A percentile compares a stretch with the other conserved stretches of the same genome.
Evolutionary conservation across 129 eudicot genomes (phyloP).

Genomic region (Mikania micrantha): DNA sequence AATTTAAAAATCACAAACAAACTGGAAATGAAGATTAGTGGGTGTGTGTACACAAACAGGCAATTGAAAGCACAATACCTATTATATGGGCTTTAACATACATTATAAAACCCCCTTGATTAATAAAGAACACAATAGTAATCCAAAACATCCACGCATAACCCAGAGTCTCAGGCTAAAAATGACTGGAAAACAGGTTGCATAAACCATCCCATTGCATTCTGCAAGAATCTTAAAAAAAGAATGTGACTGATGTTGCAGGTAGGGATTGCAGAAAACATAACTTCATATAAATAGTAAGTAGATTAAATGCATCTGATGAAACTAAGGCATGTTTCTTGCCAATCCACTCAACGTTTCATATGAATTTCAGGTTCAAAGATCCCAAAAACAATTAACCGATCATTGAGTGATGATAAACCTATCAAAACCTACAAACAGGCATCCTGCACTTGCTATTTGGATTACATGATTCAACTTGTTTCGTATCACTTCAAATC

Average conservation of each 20-base stretch:
- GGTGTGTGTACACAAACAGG: background rate
- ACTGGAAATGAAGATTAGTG: background rate
- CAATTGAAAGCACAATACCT: background rate
- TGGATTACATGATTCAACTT: slow-evolving; percentile 1
- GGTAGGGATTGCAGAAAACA: background rate
- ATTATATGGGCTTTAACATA: background rate
- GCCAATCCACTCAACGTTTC: slow-evolving; percentile 6
- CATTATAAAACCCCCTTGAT: too few relatives aligned
- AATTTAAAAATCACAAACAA: background rate
- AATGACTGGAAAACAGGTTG: background rate
- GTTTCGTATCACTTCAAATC: background rate
- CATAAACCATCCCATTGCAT: slow-evolving; percentile 10
- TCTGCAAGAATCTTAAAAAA: background rate
- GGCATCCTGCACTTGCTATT: background rate
- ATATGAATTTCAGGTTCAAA: background rate
- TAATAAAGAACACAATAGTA: too few relatives aligned
- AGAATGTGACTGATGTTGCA: slow-evolving; percentile 8
- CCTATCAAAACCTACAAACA: background rate
- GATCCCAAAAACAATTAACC: background rate
- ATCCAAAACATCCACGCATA: background rate
- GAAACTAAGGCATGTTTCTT: background rate
- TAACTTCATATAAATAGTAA: background rate
- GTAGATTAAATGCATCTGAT: background rate
- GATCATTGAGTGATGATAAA: background rate
- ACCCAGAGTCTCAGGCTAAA: background rate